Evolutionary conservation across 2,329 filamentous ascomycete genomes (phyloP).

Genomic region (Fusarium tupiense): DNA sequence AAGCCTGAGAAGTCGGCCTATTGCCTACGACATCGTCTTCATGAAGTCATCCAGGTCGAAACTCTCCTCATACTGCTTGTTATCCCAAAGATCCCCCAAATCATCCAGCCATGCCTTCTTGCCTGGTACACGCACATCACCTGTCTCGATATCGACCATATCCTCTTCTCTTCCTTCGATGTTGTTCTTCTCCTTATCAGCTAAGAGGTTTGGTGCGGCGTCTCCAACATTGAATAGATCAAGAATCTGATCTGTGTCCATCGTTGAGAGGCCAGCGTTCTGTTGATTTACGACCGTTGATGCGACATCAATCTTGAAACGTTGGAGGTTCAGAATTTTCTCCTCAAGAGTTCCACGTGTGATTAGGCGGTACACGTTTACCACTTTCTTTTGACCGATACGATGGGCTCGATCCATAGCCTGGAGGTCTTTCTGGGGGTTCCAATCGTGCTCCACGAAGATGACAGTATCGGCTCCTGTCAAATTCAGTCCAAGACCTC

Average conservation of each 20-base stretch:
- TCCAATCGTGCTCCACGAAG: constrained; percentile 99
- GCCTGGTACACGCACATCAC: constrained; percentile 93
- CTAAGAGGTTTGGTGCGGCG: constrained; percentile 72
- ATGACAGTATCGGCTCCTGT: constrained; percentile 99
- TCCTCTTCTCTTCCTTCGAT: constrained; percentile 77
- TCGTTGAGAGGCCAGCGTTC: constrained; percentile 91
- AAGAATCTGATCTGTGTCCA: constrained; percentile 98
- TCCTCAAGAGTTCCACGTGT: constrained; percentile 96
- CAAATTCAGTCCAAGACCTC: constrained; percentile 91
- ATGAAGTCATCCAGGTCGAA: constrained; percentile 96
- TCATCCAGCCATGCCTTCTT: constrained; percentile 98
- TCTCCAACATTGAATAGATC: constrained; percentile 95
- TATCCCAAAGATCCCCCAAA: constrained; percentile 95
- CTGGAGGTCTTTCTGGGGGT: constrained; percentile 97
- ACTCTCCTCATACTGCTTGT: constrained; percentile 97
- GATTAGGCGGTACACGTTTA: constrained; percentile 97
- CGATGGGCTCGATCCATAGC: constrained; percentile 99
- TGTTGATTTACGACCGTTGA: constrained; percentile 99
- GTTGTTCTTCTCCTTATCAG: constrained; percentile 67
- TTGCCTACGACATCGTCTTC: constrained; percentile 80
- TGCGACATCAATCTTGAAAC: constrained; percentile 99
- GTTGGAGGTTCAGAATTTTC: constrained; percentile 97
- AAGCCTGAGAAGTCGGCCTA: not conserved
- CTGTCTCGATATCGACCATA: constrained; percentile 92
- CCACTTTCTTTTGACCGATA: constrained; percentile 99